Evolutionary conservation across 2,329 filamentous ascomycete species (phyloP), one percentile per base, ranked within the genome.

Genomic region (Didymella segeticola): DNA sequence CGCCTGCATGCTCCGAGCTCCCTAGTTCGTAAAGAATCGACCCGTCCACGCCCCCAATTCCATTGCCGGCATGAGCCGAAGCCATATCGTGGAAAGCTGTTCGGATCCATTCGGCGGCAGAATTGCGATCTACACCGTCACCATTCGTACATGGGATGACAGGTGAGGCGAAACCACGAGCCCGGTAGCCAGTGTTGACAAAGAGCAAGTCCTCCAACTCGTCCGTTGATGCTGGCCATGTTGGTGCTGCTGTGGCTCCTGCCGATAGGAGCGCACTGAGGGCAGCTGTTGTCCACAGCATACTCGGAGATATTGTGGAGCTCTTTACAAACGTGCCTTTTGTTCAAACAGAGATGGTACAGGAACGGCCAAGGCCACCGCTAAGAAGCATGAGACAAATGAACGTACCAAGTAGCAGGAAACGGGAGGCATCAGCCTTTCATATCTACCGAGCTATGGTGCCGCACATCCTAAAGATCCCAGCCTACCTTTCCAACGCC

Each of bases 161-260:
- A 12, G 79, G 79, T 45, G 80, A 79, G 38, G 83, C 79, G 66
- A 88, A 86, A 33, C 81, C 78, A 57, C 83, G 78, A 26, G 80
- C 77, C 38, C 78, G 76, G 63, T 84, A 83, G 3, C 83, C 83
- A 27, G 77, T 74, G 46, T 82, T 80, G 61, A 87, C 82, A 64
- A 81, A 85, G 77, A 87, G 83, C 59, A 87, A 82, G 68, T 86
- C 85, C 70, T 88, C 85, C 53, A 88, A 73, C 67, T 87, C 84
- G 62, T 88, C 85, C 15, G 79, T 79, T 11, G 77, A 64, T 2
- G 83, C 80, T 2, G 85, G 85, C 85, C 85, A 88, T 63, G 84
- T 87, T 26, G 82, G 82, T 58, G 82, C 80, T 20, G 83, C 79
- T 33, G 30, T 27, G 12, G 37, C 52, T 19, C 22, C 43, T 38